Percentiles rank a stretch among this genome's conserved stretches.
Evolutionary conservation across 208 protist species (phyloP).

Genomic region (Porcisia hertigi): DNA sequence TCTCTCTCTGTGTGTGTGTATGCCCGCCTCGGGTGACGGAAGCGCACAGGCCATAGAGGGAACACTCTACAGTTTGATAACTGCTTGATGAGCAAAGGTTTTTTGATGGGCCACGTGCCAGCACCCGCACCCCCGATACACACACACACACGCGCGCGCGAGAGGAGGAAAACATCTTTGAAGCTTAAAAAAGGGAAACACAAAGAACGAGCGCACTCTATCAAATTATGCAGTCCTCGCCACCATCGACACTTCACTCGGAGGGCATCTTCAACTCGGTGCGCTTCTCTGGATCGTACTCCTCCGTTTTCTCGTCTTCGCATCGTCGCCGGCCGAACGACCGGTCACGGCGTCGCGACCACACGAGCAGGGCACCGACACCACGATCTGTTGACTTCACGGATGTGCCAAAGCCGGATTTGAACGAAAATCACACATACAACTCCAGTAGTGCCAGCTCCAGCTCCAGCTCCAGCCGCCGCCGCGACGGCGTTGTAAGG

Average conservation of each 20-base stretch:
- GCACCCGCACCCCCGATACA: too few relatives aligned
- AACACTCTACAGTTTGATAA: too few relatives aligned
- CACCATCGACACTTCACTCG: slow-evolving; percentile 11
- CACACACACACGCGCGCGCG: too few relatives aligned
- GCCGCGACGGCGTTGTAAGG: not conserved
- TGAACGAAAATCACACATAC: slow-evolving; percentile 3
- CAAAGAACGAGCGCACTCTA: not conserved
- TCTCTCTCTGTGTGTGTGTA: too few relatives aligned
- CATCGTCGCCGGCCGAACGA: not conserved
- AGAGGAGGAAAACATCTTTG: too few relatives aligned
- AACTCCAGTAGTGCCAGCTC: not conserved
- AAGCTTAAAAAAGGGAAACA: not conserved
- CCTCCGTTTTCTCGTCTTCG: slow-evolving; percentile 4
- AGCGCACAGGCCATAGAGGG: too few relatives aligned
- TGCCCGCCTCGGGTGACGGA: too few relatives aligned
- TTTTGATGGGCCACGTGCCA: too few relatives aligned
- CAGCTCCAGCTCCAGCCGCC: slow-evolving; percentile 1
- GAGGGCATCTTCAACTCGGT: slow-evolving; percentile 9
- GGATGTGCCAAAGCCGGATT: slow-evolving; percentile 11
- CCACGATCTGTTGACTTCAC: slow-evolving; percentile 21
- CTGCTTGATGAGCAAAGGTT: too few relatives aligned
- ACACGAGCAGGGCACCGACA: not conserved
- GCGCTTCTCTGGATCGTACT: slow-evolving; percentile 5
- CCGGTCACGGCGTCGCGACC: not conserved
- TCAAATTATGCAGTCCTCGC: not conserved